Evolutionary conservation across 2,329 filamentous ascomycete species (phyloP).

Genomic region (Aureobasidium sp.): DNA sequence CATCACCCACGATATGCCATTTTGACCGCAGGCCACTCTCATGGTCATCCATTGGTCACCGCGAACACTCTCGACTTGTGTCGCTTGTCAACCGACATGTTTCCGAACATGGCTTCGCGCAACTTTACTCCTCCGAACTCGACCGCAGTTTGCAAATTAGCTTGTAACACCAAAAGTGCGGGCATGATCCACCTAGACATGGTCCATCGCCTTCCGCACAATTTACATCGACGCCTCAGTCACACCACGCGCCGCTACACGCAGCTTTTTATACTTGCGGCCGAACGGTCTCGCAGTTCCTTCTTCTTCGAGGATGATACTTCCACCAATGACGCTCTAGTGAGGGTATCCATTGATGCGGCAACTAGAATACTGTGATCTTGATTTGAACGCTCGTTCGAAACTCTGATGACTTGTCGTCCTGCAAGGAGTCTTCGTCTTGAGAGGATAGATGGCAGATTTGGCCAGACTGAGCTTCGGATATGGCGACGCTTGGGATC

Average conservation of each 20-base stretch:
- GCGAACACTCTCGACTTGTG: not conserved
- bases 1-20: too few relatives aligned
- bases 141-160: not conserved
- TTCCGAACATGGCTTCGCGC: slow-evolving; percentile 4
- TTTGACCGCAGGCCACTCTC: not conserved
- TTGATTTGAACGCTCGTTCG: slow-evolving; percentile 29
- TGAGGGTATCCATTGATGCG: slow-evolving; percentile 85
- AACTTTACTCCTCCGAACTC: slow-evolving; percentile 1
- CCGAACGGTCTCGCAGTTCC: not conserved
- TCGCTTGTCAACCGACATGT: slow-evolving; percentile 2
- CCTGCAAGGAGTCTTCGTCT: slow-evolving; percentile 63
- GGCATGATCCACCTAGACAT: not conserved
- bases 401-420: slow-evolving; percentile 50
- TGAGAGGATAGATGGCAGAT: slow-evolving; percentile 71
- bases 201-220: not conserved
- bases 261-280: not conserved
- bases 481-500: slow-evolving; percentile 94
- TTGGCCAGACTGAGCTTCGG: slow-evolving; percentile 89
- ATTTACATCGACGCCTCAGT: slow-evolving; percentile 1
- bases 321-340: slow-evolving; percentile 92
- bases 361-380: slow-evolving; percentile 36
- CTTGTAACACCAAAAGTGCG: slow-evolving; percentile 4
- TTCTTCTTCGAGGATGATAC: slow-evolving; percentile 97
- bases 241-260: slow-evolving; percentile 9
- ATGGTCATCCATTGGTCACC: not conserved